These are phyloP conservation scores for Agrocybe pediades DNA, from an alignment of 768 basidiomycete genomes.

Conservation along the genomic window DNA sequence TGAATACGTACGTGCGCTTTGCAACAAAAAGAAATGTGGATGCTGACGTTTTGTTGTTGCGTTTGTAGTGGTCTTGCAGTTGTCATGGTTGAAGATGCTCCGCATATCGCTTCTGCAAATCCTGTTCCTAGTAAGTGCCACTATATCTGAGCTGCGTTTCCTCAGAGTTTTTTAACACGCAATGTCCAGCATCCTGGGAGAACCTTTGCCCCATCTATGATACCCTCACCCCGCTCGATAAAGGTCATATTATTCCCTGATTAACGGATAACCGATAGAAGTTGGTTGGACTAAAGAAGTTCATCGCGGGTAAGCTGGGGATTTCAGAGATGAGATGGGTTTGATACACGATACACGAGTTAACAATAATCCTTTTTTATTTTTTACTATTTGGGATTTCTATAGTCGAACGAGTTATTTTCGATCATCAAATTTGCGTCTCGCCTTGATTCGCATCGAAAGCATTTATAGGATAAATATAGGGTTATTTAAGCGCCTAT, in stretches of 20 bases:
- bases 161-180: neutral
- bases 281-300: no score
- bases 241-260: neutral
- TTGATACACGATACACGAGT: no score
- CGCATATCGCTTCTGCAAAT: slow-evolving; percentile 3
- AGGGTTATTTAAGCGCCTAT: no score
- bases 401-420: no score
- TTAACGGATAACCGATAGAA: neutral
- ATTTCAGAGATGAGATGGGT: no score
- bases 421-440: no score
- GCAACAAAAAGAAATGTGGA: neutral
- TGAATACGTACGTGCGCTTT: slow-evolving; percentile 24
- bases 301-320: no score
- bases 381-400: no score
- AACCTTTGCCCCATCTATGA: slow-evolving; percentile 26
- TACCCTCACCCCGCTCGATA: slow-evolving; percentile 2
- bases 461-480: no score
- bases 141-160: neutral
- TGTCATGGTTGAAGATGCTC: slow-evolving; percentile 33
- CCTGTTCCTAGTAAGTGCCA: slow-evolving; percentile 19
- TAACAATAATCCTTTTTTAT: no score
- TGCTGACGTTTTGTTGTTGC: no score
- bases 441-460: no score
- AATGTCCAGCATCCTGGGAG: slow-evolving; percentile 23
- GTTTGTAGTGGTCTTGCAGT: slow-evolving; percentile 32